Conservation (phyloP, 2,329 filamentous ascomycete species). For the Pseudovirgaria hyperparasitica region DNA sequence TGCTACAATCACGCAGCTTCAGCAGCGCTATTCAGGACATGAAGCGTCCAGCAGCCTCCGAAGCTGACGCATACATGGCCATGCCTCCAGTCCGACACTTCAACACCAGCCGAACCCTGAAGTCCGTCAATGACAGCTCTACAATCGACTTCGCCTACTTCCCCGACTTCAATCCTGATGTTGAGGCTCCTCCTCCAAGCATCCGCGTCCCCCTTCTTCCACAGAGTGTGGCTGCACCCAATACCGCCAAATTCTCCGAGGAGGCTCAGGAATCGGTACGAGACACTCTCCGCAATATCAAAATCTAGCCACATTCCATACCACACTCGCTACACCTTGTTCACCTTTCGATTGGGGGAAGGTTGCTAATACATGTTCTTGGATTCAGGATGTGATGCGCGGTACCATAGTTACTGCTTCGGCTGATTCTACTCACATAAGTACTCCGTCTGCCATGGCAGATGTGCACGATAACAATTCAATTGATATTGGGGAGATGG, state of each 20-base stretch:
- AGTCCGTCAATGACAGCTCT: constrained; percentile 44
- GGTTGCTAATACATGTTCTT: constrained; percentile 4
- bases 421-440: constrained; percentile 33
- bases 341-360: background rate
- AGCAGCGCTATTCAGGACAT: constrained; percentile 40
- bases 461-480: constrained; percentile 46
- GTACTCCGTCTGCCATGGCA: constrained; percentile 40
- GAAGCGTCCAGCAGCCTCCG: constrained; percentile 23
- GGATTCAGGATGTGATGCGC: constrained; percentile 34
- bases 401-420: constrained; percentile 44
- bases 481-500: constrained; percentile 43
- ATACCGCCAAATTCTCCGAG: constrained; percentile 7
- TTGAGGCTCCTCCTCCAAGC: constrained; percentile 18
- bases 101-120: constrained; percentile 47
- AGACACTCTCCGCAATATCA: constrained; percentile 1
- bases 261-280: constrained; percentile 13
- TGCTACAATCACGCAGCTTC: constrained; percentile 40
- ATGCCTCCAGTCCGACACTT: constrained; percentile 42
- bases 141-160: constrained; percentile 53
- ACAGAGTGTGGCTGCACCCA: constrained; percentile 8
- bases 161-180: constrained; percentile 36
- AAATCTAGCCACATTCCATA: no score
- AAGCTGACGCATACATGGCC: constrained; percentile 14
- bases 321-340: no score
- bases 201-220: constrained; percentile 39